Conservation (phyloP, 805 yeast species). For the Cyberlindnera samutprakarnensis region DNA sequence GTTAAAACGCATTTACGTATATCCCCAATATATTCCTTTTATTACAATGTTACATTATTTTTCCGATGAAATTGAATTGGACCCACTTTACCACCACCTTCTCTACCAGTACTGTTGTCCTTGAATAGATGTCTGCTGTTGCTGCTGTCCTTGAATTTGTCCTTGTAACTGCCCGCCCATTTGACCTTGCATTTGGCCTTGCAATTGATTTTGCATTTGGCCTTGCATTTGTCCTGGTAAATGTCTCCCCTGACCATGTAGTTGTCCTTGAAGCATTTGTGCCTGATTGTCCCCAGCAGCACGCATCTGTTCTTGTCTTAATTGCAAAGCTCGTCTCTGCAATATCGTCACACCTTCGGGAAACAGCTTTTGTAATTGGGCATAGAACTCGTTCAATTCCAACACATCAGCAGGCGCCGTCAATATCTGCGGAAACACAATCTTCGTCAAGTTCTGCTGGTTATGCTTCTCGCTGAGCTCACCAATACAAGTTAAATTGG, state of each 20-base stretch:
- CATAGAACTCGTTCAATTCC: constrained; percentile 19
- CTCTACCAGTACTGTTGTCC: constrained; percentile 1
- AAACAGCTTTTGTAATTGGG: constrained; percentile 18
- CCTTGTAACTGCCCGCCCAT: no score
- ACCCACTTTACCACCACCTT: no score
- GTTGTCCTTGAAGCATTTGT: constrained; percentile 8
- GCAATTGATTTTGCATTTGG: no score
- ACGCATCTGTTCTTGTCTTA: constrained; percentile 8
- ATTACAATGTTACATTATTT: constrained; percentile 1
- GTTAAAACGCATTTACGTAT: constrained; percentile 1
- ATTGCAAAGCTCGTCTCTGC: constrained; percentile 12
- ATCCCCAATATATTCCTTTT: background rate
- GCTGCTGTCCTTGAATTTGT: background rate
- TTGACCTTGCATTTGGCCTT: background rate
- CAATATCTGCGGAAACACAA: constrained; percentile 19
- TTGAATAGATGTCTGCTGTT: background rate
- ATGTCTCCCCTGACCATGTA: no score
- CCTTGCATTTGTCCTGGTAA: no score
- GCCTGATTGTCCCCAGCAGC: no score
- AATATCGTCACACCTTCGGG: constrained; percentile 21
- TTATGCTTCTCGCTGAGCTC: constrained; percentile 21
- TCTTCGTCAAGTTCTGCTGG: constrained; percentile 7
- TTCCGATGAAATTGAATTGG: no score
- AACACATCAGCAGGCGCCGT: constrained; percentile 20
- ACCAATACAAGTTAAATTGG: constrained; percentile 23